Base-by-base conservation (phyloP, 2,329 filamentous ascomycete genomes). In the Tolypocladium sp. region DNA sequence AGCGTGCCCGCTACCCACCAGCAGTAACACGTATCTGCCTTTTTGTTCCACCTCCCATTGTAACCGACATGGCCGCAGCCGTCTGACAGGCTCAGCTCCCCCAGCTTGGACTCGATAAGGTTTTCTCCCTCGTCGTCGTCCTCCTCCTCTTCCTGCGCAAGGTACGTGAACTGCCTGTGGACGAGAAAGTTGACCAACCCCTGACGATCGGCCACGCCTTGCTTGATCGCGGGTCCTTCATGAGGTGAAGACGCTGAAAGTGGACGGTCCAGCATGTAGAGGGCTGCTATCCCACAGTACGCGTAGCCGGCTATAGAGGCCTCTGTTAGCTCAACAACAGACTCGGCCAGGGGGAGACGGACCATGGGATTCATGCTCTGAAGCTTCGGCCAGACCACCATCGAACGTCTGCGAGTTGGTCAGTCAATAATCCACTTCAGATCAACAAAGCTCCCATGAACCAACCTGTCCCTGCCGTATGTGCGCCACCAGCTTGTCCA, bases 1-100 rank as follows among this genome's bases (percentile, higher is more conserved):
- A 84, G 69, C 1, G 91, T 85, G 2, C 85, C 91, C 4, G 82
- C 81, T 0, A 90, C 91, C 94, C 94, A 99, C 79, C 93, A 99
- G 27, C 86, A 88, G 73, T 99, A 99, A 75, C 94, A 99, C 0
- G 94, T 97, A 74, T 99, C 94, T 12, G 90, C 89, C 55, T 87
- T 82, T 73, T 99, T 99, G 76, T 96, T 97, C 70, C 85, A 86
- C 56, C 94, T 86, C 33, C 94, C 94, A 68, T 95, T 96, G 75
- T 95, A 92, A 12, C 92, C 94, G 1, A 91, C 82, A 67, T 81
- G 82, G 12, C 76, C 73, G 25, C 63, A 68, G 4, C 54, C 61
- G 4, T 72, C 68, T 13, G 71, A 67, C 1, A 75, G 60, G 3
- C 66, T 67, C 27, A 77, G 66, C 7, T 69, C 66, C 0, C 72